These are phyloP conservation scores for Suillus subluteus DNA, from an alignment of 768 basidiomycete species.

Conservation along the genomic window DNA sequence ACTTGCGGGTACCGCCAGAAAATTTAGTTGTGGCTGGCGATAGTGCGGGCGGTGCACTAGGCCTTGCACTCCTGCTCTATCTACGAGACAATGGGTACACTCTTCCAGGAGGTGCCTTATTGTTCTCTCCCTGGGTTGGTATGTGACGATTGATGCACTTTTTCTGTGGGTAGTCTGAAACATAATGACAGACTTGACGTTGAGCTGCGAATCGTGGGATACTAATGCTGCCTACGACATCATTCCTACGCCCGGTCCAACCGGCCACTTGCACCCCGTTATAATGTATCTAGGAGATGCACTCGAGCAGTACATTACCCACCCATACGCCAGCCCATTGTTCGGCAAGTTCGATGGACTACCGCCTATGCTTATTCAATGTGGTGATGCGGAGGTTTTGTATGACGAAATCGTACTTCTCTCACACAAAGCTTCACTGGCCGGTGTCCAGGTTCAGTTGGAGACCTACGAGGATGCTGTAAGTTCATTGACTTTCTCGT, in stretches of 20 bases:
- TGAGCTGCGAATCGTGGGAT: constrained; percentile 99
- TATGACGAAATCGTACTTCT: constrained; percentile 90
- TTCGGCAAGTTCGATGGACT: constrained; percentile 89
- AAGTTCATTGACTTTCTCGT: constrained; percentile 26
- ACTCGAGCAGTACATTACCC: constrained; percentile 83
- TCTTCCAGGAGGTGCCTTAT: constrained; percentile 80
- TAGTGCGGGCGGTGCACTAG: constrained; percentile 90
- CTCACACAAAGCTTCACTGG: constrained; percentile 89
- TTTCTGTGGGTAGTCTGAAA: constrained; percentile 14
- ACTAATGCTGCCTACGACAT: constrained; percentile 89
- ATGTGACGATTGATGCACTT: constrained; percentile 37
- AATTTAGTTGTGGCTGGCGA: constrained; percentile 91
- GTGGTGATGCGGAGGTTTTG: constrained; percentile 94
- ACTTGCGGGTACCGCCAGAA: constrained; percentile 87
- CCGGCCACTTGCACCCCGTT: constrained; percentile 91
- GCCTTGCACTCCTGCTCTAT: constrained; percentile 88
- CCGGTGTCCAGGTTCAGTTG: constrained; percentile 84
- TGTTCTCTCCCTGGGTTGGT: constrained; percentile 98
- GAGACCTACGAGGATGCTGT: constrained; percentile 93
- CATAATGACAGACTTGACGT: constrained; percentile 72
- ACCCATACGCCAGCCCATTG: constrained; percentile 94
- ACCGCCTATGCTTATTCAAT: constrained; percentile 90
- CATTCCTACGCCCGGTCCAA: constrained; percentile 67
- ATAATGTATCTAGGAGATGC: constrained; percentile 89
- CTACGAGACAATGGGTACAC: constrained; percentile 89